phyloP scores from a whole-genome alignment of 805 yeast genomes.

The Candida parachauliodes region DNA sequence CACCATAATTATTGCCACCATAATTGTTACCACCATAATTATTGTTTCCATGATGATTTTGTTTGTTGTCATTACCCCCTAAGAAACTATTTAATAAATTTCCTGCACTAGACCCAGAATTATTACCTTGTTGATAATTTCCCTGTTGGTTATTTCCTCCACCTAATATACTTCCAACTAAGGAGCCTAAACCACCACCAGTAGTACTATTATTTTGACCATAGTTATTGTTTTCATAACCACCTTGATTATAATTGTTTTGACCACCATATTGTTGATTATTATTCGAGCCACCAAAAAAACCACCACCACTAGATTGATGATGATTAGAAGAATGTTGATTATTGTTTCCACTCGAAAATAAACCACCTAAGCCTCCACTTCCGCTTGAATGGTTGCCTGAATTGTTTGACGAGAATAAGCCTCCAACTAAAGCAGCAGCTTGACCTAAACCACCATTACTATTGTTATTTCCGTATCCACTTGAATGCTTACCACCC shows the following conservation, averaged over 20 bases:
- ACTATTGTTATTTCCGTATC: constrained; percentile 3
- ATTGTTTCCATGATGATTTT: not conserved
- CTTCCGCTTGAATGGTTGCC: not conserved
- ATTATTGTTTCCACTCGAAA: constrained; percentile 8
- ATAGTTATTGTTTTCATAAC: constrained; percentile 2
- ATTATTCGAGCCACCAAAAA: constrained; percentile 8
- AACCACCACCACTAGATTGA: constrained; percentile 2
- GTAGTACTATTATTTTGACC: not conserved
- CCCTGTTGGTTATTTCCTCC: constrained; percentile 8
- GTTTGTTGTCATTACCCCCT: constrained; percentile 1
- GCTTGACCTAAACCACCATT: constrained; percentile 6
- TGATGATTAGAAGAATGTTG: constrained; percentile 1
- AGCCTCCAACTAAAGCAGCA: constrained; percentile 9
- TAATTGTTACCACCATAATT: constrained; percentile 5
- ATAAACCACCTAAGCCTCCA: constrained; percentile 9
- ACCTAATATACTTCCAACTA: constrained; percentile 10
- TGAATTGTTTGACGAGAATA: not conserved
- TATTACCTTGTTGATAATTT: not conserved
- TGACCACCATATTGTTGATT: constrained; percentile 1
- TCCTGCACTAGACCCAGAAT: not conserved
- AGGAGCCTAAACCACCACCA: constrained; percentile 8
- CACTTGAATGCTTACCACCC: constrained; percentile 2
- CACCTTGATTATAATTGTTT: constrained; percentile 3
- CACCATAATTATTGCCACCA: constrained; percentile 9
- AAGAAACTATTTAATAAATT: constrained; percentile 2